Evolutionary conservation across 495 filamentous ascomycete genomes (phyloP).

Genomic region (Tetracladium marchalianum): DNA sequence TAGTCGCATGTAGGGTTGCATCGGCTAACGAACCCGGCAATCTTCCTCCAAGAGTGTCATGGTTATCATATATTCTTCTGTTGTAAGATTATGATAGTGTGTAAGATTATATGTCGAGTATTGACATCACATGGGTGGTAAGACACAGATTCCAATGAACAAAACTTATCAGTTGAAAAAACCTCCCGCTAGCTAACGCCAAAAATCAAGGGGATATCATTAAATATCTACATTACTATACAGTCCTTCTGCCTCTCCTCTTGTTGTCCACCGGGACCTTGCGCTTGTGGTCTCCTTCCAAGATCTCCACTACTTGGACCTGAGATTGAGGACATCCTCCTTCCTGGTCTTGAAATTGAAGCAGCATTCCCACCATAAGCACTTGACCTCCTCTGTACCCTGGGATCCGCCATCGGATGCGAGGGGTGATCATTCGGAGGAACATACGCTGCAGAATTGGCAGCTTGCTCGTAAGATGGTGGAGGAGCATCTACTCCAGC

Average conservation of each 20-base stretch:
- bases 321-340: background rate
- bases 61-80: no score
- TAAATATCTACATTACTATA: background rate
- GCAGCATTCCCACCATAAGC: constrained; percentile 6
- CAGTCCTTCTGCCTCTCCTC: background rate
- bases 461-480: constrained; percentile 75
- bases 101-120: no score
- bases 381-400: constrained; percentile 2
- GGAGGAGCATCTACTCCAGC: constrained; percentile 55
- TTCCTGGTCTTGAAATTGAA: background rate
- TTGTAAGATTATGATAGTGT: no score
- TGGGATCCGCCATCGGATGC: constrained; percentile 33
- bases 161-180: no score
- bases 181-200: background rate
- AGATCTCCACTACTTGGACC: background rate
- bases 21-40: no score
- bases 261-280: background rate
- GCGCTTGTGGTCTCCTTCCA: no score
- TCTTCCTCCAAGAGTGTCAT: no score
- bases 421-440: constrained; percentile 50
- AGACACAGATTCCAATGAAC: no score
- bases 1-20: no score
- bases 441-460: constrained; percentile 50
- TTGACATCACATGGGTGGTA: no score
- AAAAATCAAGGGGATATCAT: background rate